phyloP scores from a whole-genome alignment of 768 basidiomycete species.

The Lanmaoa rubissima region DNA sequence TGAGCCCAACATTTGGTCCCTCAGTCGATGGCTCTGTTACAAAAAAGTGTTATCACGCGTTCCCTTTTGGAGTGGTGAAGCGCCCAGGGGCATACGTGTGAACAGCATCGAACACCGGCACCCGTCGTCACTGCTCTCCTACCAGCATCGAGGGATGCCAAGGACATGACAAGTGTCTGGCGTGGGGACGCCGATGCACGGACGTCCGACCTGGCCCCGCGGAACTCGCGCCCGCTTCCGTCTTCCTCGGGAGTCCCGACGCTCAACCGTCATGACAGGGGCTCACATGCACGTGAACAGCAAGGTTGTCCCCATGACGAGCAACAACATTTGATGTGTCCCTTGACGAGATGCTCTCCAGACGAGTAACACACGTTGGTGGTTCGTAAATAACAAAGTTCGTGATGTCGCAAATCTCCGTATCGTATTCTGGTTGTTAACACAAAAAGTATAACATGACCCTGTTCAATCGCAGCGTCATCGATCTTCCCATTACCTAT shows the following conservation, averaged over 20 bases:
- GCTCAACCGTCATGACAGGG: constrained; percentile 39
- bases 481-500: constrained; percentile 1
- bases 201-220: constrained; percentile 49
- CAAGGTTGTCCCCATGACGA: background rate
- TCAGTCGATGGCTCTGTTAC: constrained; percentile 49
- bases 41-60: constrained; percentile 57
- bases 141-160: constrained; percentile 49
- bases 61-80: constrained; percentile 50
- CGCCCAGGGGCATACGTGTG: constrained; percentile 56
- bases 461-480: background rate
- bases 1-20: constrained; percentile 3
- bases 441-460: constrained; percentile 2
- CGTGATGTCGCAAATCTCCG: background rate
- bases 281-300: constrained; percentile 37
- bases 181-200: constrained; percentile 47
- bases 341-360: constrained; percentile 3
- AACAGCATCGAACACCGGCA: no score
- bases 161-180: constrained; percentile 55
- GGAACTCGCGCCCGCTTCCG: constrained; percentile 51
- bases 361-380: constrained; percentile 4
- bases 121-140: no score
- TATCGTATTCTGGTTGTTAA: background rate
- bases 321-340: background rate
- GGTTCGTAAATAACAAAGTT: constrained; percentile 14
- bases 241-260: constrained; percentile 49